Conservation (phyloP, 2,329 filamentous ascomycete genomes). For the Neopestalotiopsis sp. region DNA sequence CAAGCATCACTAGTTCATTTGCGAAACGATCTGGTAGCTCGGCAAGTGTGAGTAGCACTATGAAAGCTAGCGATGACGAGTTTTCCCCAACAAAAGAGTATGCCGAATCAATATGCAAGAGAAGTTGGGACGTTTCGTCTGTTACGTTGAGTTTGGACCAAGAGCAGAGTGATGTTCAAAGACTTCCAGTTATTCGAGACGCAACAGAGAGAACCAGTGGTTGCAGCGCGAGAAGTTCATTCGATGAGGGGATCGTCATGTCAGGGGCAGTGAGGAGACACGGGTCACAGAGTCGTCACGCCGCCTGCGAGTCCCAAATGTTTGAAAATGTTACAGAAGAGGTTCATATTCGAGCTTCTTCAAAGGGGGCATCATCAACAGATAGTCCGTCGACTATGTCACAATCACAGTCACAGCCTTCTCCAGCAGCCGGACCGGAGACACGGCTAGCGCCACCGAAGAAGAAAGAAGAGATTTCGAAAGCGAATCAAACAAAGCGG, state of each 20-base stretch:
- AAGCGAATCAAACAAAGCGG: slow-evolving; percentile 23
- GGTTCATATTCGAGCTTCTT: slow-evolving; percentile 20
- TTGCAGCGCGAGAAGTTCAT: slow-evolving; percentile 22
- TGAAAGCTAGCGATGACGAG: slow-evolving; percentile 37
- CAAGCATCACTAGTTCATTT: slow-evolving; percentile 79
- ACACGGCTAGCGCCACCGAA: slow-evolving; percentile 28
- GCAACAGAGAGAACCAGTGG: slow-evolving; percentile 34
- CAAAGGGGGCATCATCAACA: slow-evolving; percentile 27
- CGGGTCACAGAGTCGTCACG: slow-evolving; percentile 26
- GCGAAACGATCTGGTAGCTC: slow-evolving; percentile 71
- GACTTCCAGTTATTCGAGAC: slow-evolving; percentile 38
- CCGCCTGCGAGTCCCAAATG: slow-evolving; percentile 20
- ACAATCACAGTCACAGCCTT: not conserved
- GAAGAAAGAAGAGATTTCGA: slow-evolving; percentile 35
- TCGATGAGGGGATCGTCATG: slow-evolving; percentile 20
- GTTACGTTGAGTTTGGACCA: slow-evolving; percentile 21
- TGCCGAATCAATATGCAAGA: slow-evolving; percentile 28
- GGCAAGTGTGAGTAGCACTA: slow-evolving; percentile 40
- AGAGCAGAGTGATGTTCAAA: slow-evolving; percentile 26
- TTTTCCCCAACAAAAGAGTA: slow-evolving; percentile 27
- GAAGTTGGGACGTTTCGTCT: slow-evolving; percentile 28
- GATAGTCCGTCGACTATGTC: not conserved
- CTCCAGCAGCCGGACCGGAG: slow-evolving; percentile 27
- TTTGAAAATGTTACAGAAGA: slow-evolving; percentile 27
- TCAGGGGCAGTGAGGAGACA: slow-evolving; percentile 32